phyloP scores from a whole-genome alignment of 2,329 filamentous ascomycete genomes.

The Fusarium xylarioides region DNA sequence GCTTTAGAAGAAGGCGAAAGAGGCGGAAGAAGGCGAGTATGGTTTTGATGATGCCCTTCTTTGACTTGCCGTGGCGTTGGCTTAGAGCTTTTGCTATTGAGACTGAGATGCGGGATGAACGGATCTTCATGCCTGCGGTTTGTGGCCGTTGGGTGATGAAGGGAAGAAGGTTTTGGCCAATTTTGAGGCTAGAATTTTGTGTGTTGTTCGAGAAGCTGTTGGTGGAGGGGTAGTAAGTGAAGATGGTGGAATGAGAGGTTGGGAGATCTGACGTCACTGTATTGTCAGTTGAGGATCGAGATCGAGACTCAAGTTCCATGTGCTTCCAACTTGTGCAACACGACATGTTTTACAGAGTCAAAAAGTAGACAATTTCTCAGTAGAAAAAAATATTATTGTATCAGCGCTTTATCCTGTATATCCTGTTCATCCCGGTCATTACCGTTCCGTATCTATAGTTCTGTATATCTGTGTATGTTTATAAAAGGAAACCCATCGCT shows the following conservation, averaged over 20 bases:
- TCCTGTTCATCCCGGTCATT: slow-evolving; percentile 20
- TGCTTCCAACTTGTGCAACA: not conserved
- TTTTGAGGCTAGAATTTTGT: not conserved
- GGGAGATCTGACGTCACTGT: slow-evolving; percentile 29
- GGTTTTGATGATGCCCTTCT: slow-evolving; percentile 42
- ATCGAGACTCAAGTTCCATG: not conserved
- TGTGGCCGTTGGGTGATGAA: not conserved
- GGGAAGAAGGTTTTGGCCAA: not conserved
- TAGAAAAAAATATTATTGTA: not conserved
- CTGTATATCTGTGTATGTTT: not conserved
- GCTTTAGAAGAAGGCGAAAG: slow-evolving; percentile 45
- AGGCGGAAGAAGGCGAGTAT: slow-evolving; percentile 48
- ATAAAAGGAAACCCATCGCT: slow-evolving; percentile 25
- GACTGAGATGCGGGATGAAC: slow-evolving; percentile 59
- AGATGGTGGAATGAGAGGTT: not conserved
- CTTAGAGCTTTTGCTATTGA: slow-evolving; percentile 65
- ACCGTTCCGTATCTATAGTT: slow-evolving; percentile 13
- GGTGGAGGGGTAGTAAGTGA: not conserved
- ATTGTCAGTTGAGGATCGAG: slow-evolving; percentile 8
- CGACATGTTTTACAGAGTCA: not conserved
- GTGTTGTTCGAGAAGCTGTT: slow-evolving; percentile 7
- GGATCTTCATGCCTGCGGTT: slow-evolving; percentile 44
- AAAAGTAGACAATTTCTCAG: not conserved
- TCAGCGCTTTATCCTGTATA: not conserved
- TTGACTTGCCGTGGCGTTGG: slow-evolving; percentile 47